A percentile compares a stretch with the other conserved stretches of the same genome.
Conservation (phyloP, 1,139 yeast species). For the Casaregolazyma lundiana region DNA sequence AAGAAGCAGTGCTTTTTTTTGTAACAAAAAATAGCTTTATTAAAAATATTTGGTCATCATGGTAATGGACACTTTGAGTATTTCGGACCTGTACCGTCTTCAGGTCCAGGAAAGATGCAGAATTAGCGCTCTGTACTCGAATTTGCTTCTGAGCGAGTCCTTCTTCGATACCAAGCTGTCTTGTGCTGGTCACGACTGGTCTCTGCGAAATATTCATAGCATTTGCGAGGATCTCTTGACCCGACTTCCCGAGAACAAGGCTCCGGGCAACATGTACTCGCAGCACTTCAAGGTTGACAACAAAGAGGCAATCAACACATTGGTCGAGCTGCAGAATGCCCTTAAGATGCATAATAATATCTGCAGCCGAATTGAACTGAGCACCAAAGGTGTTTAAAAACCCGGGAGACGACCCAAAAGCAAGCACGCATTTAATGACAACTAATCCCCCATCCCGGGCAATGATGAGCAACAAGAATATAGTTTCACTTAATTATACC, state of each 20-base stretch:
- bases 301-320: slow-evolving; percentile 21
- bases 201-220: slow-evolving; percentile 27
- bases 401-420: background rate
- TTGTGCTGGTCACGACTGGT: slow-evolving; percentile 32
- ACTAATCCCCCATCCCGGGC: background rate
- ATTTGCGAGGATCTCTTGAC: slow-evolving; percentile 27
- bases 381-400: slow-evolving; percentile 29
- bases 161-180: slow-evolving; percentile 17
- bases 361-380: slow-evolving; percentile 29
- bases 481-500: background rate
- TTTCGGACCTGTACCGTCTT: slow-evolving; percentile 18
- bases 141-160: slow-evolving; percentile 18
- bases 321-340: slow-evolving; percentile 26
- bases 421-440: background rate
- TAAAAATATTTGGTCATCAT: too few relatives aligned
- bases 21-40: too few relatives aligned
- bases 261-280: slow-evolving; percentile 26
- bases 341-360: slow-evolving; percentile 24
- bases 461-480: background rate
- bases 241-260: slow-evolving; percentile 25
- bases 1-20: background rate
- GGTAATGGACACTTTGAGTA: slow-evolving; percentile 17
- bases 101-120: slow-evolving; percentile 20
- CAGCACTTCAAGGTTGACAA: slow-evolving; percentile 21
- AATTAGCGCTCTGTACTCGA: slow-evolving; percentile 19